Percentiles rank a stretch among this genome's conserved stretches.
phyloP scores from a whole-genome alignment of 345 rosid genomes.

The Aurinia saxatilis region DNA sequence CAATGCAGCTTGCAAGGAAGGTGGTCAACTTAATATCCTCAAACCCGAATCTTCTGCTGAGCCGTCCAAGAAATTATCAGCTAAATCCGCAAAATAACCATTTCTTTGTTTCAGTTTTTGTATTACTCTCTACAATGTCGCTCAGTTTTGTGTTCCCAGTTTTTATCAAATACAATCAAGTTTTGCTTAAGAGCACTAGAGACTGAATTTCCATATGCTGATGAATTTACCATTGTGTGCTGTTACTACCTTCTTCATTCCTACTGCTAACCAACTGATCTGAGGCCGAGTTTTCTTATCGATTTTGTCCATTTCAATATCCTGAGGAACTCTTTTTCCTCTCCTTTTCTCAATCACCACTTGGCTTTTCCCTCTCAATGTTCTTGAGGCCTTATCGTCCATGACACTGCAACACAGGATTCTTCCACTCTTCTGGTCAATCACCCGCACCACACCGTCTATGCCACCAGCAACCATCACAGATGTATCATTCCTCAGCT shows the following conservation, averaged over 20 bases:
- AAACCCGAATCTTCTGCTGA: constrained; percentile 34
- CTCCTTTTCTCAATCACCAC: constrained; percentile 32
- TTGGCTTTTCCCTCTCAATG: constrained; percentile 19
- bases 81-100: constrained; percentile 34
- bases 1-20: constrained; percentile 65
- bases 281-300: constrained; percentile 55
- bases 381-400: constrained; percentile 27
- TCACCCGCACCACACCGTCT: constrained; percentile 69
- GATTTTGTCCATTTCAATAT: constrained; percentile 35
- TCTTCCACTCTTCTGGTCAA: constrained; percentile 62
- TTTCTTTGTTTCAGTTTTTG: constrained; percentile 1
- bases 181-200: not conserved
- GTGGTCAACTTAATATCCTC: constrained; percentile 65
- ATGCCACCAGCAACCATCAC: constrained; percentile 72
- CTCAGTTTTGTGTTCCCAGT: too few species aligned
- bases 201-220: constrained; percentile 59
- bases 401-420: constrained; percentile 44
- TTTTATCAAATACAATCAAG: too few species aligned
- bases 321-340: constrained; percentile 43
- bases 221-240: constrained; percentile 55
- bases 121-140: not conserved
- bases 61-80: constrained; percentile 16
- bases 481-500: constrained; percentile 45
- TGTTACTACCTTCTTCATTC: constrained; percentile 76
- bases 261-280: constrained; percentile 71